phyloP scores from a whole-genome alignment of 2,329 filamentous ascomycete species.

The Fusarium duplospermum region DNA sequence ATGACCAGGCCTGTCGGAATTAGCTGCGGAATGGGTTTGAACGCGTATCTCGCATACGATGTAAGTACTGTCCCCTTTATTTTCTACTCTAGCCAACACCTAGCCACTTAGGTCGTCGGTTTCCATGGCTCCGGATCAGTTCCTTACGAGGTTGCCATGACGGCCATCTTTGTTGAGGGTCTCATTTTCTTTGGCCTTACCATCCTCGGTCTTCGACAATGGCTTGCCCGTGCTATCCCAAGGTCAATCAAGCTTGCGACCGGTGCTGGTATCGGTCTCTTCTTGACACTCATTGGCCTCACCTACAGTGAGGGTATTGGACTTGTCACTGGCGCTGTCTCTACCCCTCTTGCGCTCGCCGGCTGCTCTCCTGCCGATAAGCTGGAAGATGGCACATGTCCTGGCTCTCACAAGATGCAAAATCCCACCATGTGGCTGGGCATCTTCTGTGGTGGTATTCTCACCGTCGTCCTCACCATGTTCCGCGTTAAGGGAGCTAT shows the following conservation, averaged over 20 bases:
- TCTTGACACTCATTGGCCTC: slow-evolving; percentile 79
- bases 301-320: slow-evolving; percentile 88
- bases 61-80: slow-evolving; percentile 73
- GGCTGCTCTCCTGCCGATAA: slow-evolving; percentile 68
- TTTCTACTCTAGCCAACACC: slow-evolving; percentile 42
- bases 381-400: slow-evolving; percentile 62
- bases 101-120: slow-evolving; percentile 65
- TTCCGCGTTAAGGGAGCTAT: slow-evolving; percentile 90
- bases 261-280: slow-evolving; percentile 86
- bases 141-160: slow-evolving; percentile 80
- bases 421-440: slow-evolving; percentile 88
- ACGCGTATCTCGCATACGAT: slow-evolving; percentile 70
- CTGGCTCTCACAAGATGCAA: slow-evolving; percentile 77
- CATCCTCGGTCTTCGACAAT: slow-evolving; percentile 84
- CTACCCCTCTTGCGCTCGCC: slow-evolving; percentile 79
- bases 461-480: slow-evolving; percentile 84
- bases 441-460: slow-evolving; percentile 85
- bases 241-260: slow-evolving; percentile 88
- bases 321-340: slow-evolving; percentile 73
- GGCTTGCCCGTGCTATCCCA: slow-evolving; percentile 86
- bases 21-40: slow-evolving; percentile 69
- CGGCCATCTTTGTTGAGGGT: slow-evolving; percentile 89
- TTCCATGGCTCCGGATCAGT: slow-evolving; percentile 79
- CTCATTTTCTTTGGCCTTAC: slow-evolving; percentile 86
- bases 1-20: slow-evolving; percentile 50